Conservation (phyloP, 1,284 basidiomycete species). For the Wolfiporia cocos region DNA sequence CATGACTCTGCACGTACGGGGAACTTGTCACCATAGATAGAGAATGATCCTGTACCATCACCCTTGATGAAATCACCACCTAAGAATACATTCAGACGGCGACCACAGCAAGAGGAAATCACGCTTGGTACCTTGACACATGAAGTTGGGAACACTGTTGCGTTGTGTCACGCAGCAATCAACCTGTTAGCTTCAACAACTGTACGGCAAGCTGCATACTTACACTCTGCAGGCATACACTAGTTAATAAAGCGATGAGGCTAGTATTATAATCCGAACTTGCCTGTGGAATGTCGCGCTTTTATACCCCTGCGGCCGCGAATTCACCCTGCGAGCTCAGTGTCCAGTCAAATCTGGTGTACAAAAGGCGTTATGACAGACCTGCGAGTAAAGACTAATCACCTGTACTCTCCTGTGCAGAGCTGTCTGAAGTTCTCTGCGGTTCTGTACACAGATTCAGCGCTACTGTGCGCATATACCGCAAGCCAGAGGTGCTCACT, state of each 20-base stretch:
- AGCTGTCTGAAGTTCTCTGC: constrained; percentile 97
- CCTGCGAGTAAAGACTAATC: constrained; percentile 10
- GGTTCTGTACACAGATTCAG: constrained; percentile 36
- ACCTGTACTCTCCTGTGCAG: constrained; percentile 95
- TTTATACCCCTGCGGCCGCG: constrained; percentile 87
- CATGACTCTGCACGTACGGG: constrained; percentile 43
- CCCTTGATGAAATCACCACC: constrained; percentile 86
- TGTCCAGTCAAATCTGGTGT: constrained; percentile 33
- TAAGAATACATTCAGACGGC: constrained; percentile 18
- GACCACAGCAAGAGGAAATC: not conserved
- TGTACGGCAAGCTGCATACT: constrained; percentile 20
- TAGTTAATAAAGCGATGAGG: too few relatives aligned
- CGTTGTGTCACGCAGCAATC: constrained; percentile 2
- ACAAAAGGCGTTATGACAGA: not conserved
- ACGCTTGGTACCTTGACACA: constrained; percentile 79
- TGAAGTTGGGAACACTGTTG: constrained; percentile 70
- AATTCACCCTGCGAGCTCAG: constrained; percentile 62
- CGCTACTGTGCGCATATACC: constrained; percentile 2
- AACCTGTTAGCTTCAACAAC: constrained; percentile 1
- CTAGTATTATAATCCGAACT: too few relatives aligned
- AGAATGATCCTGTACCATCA: constrained; percentile 92
- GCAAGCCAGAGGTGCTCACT: constrained; percentile 31
- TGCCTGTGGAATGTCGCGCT: constrained; percentile 88
- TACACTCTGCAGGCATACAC: constrained; percentile 55
- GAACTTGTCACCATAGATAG: constrained; percentile 93